Evolutionary conservation across 164 flowering plant genomes (phyloP).

Genomic region (Malania oleifera): DNA sequence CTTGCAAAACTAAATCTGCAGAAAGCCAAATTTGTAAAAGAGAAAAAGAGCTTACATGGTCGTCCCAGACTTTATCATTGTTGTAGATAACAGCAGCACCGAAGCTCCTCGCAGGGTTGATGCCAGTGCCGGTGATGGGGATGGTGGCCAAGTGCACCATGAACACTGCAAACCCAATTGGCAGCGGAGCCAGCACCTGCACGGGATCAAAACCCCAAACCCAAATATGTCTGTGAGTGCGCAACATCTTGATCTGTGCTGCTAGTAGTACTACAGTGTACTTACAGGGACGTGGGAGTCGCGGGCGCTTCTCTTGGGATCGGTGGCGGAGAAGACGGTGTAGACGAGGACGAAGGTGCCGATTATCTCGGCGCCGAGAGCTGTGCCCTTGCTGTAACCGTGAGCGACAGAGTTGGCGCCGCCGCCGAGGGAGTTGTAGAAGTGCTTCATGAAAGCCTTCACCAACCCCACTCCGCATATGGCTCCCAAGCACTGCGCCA

Average conservation of each 20-base stretch:
- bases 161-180: conserved; percentile 76
- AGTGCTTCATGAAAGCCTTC: conserved; percentile 54
- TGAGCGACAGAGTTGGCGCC: conserved; percentile 44
- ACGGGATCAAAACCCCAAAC: background rate
- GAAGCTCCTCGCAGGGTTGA: conserved; percentile 70
- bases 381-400: conserved; percentile 63
- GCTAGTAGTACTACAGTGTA: background rate
- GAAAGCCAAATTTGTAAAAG: background rate
- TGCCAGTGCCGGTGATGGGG: conserved; percentile 58
- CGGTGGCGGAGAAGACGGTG: conserved; percentile 74
- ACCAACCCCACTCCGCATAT: conserved; percentile 64
- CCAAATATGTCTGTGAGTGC: no score
- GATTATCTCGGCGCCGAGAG: conserved; percentile 62
- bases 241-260: no score
- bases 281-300: conserved; percentile 73
- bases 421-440: conserved; percentile 43
- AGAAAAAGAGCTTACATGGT: conserved; percentile 34
- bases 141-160: conserved; percentile 81
- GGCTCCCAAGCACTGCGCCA: conserved; percentile 63
- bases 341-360: conserved; percentile 65
- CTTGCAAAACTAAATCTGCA: background rate
- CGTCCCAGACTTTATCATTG: conserved; percentile 53
- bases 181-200: conserved; percentile 74
- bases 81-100: conserved; percentile 67
- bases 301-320: conserved; percentile 73